phyloP scores from a whole-genome alignment of 2,329 filamentous ascomycete genomes.

The Septoria linicola region DNA sequence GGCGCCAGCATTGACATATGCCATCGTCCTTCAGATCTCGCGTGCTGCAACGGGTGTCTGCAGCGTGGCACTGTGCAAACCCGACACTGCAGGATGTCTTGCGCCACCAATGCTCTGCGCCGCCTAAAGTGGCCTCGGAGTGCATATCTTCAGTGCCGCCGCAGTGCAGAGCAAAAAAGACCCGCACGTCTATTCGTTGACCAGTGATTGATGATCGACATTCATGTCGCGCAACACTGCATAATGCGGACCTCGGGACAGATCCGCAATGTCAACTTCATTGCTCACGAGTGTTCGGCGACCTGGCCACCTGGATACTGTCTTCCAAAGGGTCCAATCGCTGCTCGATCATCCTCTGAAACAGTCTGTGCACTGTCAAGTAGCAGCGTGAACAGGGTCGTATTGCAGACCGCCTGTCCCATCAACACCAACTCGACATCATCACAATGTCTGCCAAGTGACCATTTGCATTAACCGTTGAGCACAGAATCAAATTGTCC shows the following conservation, averaged over 20 bases:
- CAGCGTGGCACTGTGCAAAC: constrained; percentile 21
- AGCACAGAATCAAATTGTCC: constrained; percentile 21
- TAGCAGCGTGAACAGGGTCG: constrained; percentile 21
- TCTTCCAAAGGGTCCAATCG: constrained; percentile 26
- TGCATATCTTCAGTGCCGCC: constrained; percentile 26
- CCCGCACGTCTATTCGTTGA: constrained; percentile 14
- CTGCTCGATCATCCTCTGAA: constrained; percentile 32
- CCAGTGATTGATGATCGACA: constrained; percentile 13
- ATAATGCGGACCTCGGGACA: constrained; percentile 12
- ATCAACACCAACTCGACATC: constrained; percentile 11
- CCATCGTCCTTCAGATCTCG: constrained; percentile 21
- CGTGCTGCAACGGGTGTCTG: constrained; percentile 24
- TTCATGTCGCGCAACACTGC: constrained; percentile 21
- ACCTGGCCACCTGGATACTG: constrained; percentile 19
- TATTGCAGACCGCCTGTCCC: constrained; percentile 31
- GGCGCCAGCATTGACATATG: constrained; percentile 25
- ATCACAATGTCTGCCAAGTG: constrained; percentile 17
- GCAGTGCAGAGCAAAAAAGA: constrained; percentile 17
- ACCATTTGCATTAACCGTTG: constrained; percentile 12
- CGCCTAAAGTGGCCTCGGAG: constrained; percentile 15
- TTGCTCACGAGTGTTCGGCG: constrained; percentile 8
- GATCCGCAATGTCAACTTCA: constrained; percentile 15
- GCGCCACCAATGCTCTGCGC: constrained; percentile 19
- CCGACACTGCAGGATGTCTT: constrained; percentile 11
- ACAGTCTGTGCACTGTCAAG: constrained; percentile 32